Conservation (phyloP, 2,329 filamentous ascomycete genomes). For the Xylogone sp. region DNA sequence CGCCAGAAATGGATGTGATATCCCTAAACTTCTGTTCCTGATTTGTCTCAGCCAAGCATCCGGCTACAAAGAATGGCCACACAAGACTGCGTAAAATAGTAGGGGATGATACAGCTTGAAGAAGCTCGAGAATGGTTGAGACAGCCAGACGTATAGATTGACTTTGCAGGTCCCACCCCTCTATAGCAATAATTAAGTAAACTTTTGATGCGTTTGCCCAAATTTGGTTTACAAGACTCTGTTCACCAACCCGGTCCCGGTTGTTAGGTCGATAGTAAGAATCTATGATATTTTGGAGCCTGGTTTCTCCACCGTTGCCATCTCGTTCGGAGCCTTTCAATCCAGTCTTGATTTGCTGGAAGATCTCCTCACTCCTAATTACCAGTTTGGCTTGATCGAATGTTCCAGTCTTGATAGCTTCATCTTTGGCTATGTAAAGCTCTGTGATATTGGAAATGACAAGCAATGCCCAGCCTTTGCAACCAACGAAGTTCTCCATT, state of each 20-base stretch:
- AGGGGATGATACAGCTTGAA: background rate
- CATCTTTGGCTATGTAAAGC: background rate
- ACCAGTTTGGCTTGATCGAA: background rate
- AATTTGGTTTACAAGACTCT: background rate
- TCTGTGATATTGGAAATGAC: background rate
- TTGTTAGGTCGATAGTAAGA: background rate
- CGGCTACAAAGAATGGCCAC: constrained; percentile 6
- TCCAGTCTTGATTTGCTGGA: no score
- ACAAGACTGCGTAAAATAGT: background rate
- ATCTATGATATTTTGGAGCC: constrained; percentile 1
- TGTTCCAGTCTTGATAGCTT: background rate
- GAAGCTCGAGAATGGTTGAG: background rate
- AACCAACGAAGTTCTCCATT: constrained; percentile 48
- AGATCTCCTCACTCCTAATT: no score
- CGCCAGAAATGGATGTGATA: no score
- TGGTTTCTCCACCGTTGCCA: background rate
- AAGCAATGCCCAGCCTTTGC: constrained; percentile 46
- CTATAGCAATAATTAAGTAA: constrained; percentile 4
- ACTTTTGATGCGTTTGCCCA: constrained; percentile 5
- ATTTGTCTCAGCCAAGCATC: constrained; percentile 1
- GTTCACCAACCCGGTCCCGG: no score
- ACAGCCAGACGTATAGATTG: background rate
- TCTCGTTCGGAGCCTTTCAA: no score
- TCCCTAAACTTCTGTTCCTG: background rate
- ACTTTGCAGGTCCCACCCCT: constrained; percentile 5